phyloP scores from a whole-genome alignment of 108 stramenopile genomes.

The Stephanodiscus triporus region DNA sequence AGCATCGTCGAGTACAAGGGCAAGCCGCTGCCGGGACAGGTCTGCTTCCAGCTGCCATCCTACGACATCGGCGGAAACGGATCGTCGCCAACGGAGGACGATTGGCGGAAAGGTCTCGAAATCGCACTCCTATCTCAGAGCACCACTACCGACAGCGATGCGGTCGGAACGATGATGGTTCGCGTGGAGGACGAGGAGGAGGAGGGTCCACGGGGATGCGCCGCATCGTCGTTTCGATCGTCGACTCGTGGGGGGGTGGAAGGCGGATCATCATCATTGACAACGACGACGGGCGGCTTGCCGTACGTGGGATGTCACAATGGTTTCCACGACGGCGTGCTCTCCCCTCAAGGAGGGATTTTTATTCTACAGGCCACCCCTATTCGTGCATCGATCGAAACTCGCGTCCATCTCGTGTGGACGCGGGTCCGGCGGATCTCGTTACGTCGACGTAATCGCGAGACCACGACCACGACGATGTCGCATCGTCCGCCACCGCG shows the following conservation, averaged over 20 bases:
- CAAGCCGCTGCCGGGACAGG: conserved; percentile 23
- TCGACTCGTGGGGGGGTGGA: conserved; percentile 48
- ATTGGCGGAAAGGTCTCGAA: conserved; percentile 38
- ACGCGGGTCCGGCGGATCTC: conserved; percentile 61
- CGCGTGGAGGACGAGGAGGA: too few species aligned
- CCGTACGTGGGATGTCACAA: conserved; percentile 80
- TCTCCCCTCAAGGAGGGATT: conserved; percentile 81
- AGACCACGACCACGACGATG: conserved; percentile 13
- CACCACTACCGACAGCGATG: neutral
- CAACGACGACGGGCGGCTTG: conserved; percentile 76
- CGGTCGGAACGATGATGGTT: conserved; percentile 18
- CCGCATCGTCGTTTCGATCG: too few species aligned
- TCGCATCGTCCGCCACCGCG: too few species aligned
- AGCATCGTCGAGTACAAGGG: conserved; percentile 4
- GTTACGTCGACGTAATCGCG: conserved; percentile 72
- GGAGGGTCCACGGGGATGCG: too few species aligned
- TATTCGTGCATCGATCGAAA: conserved; percentile 63
- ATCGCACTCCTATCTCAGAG: conserved; percentile 12
- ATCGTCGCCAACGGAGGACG: too few species aligned
- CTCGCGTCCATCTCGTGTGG: conserved; percentile 75
- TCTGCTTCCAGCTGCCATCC: too few species aligned
- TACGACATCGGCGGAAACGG: too few species aligned
- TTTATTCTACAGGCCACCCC: conserved; percentile 79
- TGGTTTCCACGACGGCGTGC: conserved; percentile 75
- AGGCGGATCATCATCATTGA: conserved; percentile 41